Percentiles rank a stretch among this genome's conserved stretches.
These are phyloP conservation scores for Lathyrus tuberosus DNA, from an alignment of 306 rosid genomes.

Conservation along the genomic window DNA sequence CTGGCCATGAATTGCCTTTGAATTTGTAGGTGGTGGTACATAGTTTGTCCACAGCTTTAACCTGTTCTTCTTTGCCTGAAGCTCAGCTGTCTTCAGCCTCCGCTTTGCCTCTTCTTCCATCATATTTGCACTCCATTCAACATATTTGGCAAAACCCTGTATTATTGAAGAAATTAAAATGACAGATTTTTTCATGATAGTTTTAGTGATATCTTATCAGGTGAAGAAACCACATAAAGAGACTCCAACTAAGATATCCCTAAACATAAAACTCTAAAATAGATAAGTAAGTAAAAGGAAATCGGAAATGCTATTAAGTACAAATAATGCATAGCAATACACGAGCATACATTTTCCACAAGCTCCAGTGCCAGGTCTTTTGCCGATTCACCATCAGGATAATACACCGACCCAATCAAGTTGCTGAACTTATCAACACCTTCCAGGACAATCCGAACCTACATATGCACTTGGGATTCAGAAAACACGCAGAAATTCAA, in stretches of 20 bases:
- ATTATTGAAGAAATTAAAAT: conserved; percentile 12
- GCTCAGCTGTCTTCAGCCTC: conserved; percentile 80
- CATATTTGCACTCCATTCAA: conserved; percentile 99
- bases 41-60: conserved; percentile 88
- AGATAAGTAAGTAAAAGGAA: no score
- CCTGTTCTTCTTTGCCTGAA: conserved; percentile 79
- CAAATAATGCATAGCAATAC: no score
- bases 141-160: conserved; percentile 86
- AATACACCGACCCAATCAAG: conserved; percentile 92
- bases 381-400: conserved; percentile 92
- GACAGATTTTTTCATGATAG: conserved; percentile 10
- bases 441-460: conserved; percentile 95
- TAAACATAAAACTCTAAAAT: no score
- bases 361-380: conserved; percentile 95
- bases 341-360: conserved; percentile 71
- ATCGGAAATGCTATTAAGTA: no score
- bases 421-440: conserved; percentile 95
- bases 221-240: not conserved
- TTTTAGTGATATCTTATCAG: not conserved
- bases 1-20: conserved; percentile 96
- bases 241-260: no score
- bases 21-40: conserved; percentile 84
- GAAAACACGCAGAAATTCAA: conserved; percentile 30
- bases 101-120: conserved; percentile 97
- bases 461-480: conserved; percentile 47